A percentile compares a stretch with the other conserved stretches of the same genome.
phyloP scores from a whole-genome alignment of 2,329 filamentous ascomycete species.

The Helotiales sp. region DNA sequence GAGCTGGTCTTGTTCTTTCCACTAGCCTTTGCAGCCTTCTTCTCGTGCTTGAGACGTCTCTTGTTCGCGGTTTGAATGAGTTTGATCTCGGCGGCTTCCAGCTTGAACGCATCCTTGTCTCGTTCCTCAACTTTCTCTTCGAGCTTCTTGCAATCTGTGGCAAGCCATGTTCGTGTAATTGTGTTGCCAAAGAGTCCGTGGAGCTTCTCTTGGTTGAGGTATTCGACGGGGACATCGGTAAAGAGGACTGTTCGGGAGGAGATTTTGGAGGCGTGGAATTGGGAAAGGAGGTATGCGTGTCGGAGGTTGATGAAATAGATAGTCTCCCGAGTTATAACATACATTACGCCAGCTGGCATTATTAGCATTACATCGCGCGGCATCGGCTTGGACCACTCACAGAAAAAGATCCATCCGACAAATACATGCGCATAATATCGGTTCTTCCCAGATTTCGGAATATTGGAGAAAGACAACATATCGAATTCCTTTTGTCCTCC shows the following conservation, averaged over 20 bases:
- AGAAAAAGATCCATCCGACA: conserved; percentile 77
- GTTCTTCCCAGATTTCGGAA: conserved; percentile 55
- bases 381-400: conserved; percentile 19
- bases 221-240: conserved; percentile 78
- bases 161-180: conserved; percentile 82
- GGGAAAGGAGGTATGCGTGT: conserved; percentile 86
- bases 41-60: conserved; percentile 60
- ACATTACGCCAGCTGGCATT: conserved; percentile 71
- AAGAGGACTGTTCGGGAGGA: conserved; percentile 90
- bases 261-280: conserved; percentile 77
- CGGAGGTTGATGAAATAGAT: conserved; percentile 91
- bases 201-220: conserved; percentile 73
- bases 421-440: conserved; percentile 80
- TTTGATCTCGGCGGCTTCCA: conserved; percentile 85
- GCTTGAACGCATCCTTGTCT: conserved; percentile 74
- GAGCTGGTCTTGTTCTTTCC: conserved; percentile 48
- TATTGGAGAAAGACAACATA: conserved; percentile 77
- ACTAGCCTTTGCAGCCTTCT: conserved; percentile 20
- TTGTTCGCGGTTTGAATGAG: conserved; percentile 78
- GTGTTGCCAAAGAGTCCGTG: conserved; percentile 77
- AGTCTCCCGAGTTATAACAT: conserved; percentile 80
- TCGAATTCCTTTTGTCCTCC: conserved; percentile 67
- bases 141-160: conserved; percentile 73
- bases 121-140: conserved; percentile 79
- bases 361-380: not conserved